Percentiles rank a stretch among this genome's conserved stretches.
phyloP scores from a whole-genome alignment of 192 early-diverging fungal genomes.

The Backusella parvicylindrica region DNA sequence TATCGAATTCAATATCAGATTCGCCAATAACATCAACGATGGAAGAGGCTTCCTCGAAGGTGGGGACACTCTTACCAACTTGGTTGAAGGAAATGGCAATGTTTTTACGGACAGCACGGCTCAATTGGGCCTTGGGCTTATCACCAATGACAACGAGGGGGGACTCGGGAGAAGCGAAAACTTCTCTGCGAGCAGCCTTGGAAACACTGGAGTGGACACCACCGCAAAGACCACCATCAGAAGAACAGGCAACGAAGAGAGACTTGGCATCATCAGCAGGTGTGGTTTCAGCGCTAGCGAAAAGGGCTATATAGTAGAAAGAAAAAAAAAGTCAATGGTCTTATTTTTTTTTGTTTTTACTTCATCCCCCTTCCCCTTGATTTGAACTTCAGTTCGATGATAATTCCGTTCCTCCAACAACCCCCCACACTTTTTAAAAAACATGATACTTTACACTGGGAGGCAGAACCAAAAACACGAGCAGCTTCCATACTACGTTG shows the following conservation, averaged over 20 bases:
- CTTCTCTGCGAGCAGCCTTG: constrained; percentile 70
- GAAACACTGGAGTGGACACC: constrained; percentile 96
- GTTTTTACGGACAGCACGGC: constrained; percentile 69
- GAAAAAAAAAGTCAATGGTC: not conserved
- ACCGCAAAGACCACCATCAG: constrained; percentile 98
- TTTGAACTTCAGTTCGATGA: not conserved
- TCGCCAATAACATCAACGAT: constrained; percentile 78
- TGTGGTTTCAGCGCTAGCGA: constrained; percentile 70
- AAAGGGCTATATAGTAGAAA: constrained; percentile 58
- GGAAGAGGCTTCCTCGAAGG: constrained; percentile 82
- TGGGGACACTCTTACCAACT: constrained; percentile 85
- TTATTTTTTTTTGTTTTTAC: not conserved
- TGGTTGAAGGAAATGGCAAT: constrained; percentile 89
- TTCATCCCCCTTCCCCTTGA: not conserved
- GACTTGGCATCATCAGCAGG: constrained; percentile 61
- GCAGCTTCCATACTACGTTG: constrained; percentile 88
- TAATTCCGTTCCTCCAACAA: not conserved
- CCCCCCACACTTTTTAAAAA: not conserved
- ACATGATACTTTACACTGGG: constrained; percentile 47
- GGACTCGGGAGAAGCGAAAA: constrained; percentile 53
- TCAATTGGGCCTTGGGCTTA: constrained; percentile 91
- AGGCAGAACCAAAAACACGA: constrained; percentile 67
- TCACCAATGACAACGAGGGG: constrained; percentile 80
- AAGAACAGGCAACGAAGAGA: constrained; percentile 81
- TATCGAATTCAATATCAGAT: constrained; percentile 62